Evolutionary conservation across 495 filamentous ascomycete genomes (phyloP), one percentile per base, ranked within the genome.

Genomic region (Gamarada debralockiae): DNA sequence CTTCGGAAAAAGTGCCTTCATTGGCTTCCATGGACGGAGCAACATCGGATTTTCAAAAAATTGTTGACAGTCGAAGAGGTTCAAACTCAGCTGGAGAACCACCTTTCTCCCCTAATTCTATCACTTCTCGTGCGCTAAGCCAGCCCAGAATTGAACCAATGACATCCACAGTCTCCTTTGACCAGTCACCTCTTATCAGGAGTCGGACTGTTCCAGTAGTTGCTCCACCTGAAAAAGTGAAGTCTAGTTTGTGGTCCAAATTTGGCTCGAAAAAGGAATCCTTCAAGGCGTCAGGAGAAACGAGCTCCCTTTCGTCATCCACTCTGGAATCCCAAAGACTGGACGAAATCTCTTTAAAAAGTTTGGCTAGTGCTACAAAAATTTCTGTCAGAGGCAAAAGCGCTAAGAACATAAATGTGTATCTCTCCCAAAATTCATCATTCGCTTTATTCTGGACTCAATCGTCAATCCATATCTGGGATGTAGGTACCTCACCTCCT

Each of bases 401-500:
- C 2, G 42, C 53, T 9, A 68, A 65, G 42, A 64, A 50, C 33
- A 60, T 69, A 24, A 66, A 67, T 42, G 65, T 68, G 7, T 38
- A 44, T 15, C 53, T 70, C 0, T 69, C 68, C 1, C 65, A 69
- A 38, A 70, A 62, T 55, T 66, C 68, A 14, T 52, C 65, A 2
- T 60, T 67, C 20, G 65, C 62, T 40, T 58, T 70, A 2, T 70
- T 69, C 25, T 70, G 68, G 68, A 65, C 61, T 1, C 66, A 70
- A 50, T 40, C 61, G 22, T 27, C 55, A 14, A 67, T 70, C 12
- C 64, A 70, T 50, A 54, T 70, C 10, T 70, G 65, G 65, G 68
- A 70, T 53, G 51, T 69, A 23, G 57, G 62, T 8, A 58, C 54
- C 1, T 65, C 68, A 2, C 61, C 68, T 1, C 61, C 64, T 0